Conservation (phyloP, 2,329 filamentous ascomycete genomes). For the Trichoderma atroviride region DNA sequence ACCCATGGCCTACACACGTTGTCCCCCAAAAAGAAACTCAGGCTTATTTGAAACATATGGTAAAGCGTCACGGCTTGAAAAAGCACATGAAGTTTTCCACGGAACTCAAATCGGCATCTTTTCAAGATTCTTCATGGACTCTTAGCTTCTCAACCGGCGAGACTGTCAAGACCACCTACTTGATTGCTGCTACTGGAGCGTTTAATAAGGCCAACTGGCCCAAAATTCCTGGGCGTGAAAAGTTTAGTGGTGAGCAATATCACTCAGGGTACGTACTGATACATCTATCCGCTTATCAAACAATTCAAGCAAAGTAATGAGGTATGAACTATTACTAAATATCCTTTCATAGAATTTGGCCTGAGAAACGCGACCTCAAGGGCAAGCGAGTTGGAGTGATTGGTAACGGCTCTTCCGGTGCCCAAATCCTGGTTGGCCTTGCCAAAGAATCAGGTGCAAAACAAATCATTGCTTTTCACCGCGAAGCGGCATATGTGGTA, state of each 20-base stretch:
- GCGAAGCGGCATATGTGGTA: background rate
- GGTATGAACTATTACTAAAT: background rate
- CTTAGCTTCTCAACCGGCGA: background rate
- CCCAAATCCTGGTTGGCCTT: background rate
- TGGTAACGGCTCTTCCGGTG: background rate
- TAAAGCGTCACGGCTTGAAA: background rate
- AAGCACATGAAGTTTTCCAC: background rate
- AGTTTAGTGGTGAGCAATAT: background rate
- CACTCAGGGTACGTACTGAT: background rate
- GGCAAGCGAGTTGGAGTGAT: constrained; percentile 2
- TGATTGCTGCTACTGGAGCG: background rate
- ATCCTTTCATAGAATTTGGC: background rate
- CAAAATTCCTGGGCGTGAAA: background rate
- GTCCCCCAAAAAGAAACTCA: background rate
- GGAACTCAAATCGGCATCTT: background rate
- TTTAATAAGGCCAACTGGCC: background rate
- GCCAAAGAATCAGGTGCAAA: background rate
- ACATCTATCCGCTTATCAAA: too few relatives aligned
- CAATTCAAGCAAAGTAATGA: background rate
- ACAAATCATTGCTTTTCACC: background rate
- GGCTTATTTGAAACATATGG: background rate
- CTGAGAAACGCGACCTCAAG: background rate
- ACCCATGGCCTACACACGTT: background rate
- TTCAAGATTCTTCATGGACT: background rate
- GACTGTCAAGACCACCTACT: background rate